Evolutionary conservation across 371 early-diverging fungal species (phyloP), one percentile per base, ranked within the genome.

Genomic region (Apophysomyces ossiformis): DNA sequence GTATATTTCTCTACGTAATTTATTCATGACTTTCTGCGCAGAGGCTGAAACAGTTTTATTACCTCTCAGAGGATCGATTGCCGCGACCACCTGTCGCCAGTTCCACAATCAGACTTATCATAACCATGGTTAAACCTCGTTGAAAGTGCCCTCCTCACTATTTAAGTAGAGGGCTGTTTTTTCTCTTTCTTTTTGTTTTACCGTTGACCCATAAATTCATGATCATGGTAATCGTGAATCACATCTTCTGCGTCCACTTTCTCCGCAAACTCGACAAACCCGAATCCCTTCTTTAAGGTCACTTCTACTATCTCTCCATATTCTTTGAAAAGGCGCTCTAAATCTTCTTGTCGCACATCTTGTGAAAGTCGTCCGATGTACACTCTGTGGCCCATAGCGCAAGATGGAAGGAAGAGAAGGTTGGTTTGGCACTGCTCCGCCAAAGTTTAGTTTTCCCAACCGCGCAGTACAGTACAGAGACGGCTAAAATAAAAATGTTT

Each of bases 221-320:
- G 85, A 41, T 85, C 87, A 62, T 90, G 80, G 37, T 82, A 71
- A 64, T 85, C 85, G 45, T 85, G 80, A 46, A 90, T 87, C n/a
- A 82, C 89, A 77, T 90, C 91, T 63, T 63, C 57, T 21, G 63
- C 63, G 41, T 63, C 63, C 12, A 50, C 18, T 41, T 39, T 56
- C 57, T 63, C 63, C 18, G 63, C 63, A 16, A 63, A 63, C 50
- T 63, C 63, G 9, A 63, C 63, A 43, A 63, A 90, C 35, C 90
- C 91, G 71, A 90, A 90, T 39, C 90, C 89, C 57, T 77, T 85
- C 71, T 87, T 87, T 56, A 90, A 73, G 32, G 83, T 88, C 57
- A 87, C 79, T 60, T 90, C 90, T 65, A 83, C 81, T 68, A 90
- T 82, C 58, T 79, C 74, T 37, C 90, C 90, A 63, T 79, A 87